Base-by-base conservation (phyloP, 164 flowering plant species). In the Stephania japonica region DNA sequence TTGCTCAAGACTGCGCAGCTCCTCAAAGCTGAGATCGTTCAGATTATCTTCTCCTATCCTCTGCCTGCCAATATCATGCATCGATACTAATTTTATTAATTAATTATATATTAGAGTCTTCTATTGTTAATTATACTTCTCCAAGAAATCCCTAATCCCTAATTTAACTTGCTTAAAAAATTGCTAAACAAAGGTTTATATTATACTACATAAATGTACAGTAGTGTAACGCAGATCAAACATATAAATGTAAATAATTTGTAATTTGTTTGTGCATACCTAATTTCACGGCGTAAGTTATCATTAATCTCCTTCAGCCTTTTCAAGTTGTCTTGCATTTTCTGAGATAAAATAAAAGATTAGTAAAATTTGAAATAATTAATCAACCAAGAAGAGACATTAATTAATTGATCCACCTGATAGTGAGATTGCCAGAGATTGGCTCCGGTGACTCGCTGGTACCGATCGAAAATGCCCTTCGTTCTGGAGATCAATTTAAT, bases 391-490 rank as follows among this genome's bases (percentile, higher is more conserved):
- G n/a, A n/a, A n/a, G n/a, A n/a, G n/a, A n/a, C n/a, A n/a, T n/a
- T n/a, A n/a, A n/a, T n/a, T n/a, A 13, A 50, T 50, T 50, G 32
- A 62, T 18, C 67, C 64, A 86, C 95, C 91, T 88, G 85, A 68
- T 89, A 90, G 50, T 90, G 89, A 9, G 87, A 38, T 72, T 76
- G 78, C 97, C 97, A 92, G 1, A 92, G 80, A 79, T 85, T 86
- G 65, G 72, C 64, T 1, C 80, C 86, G 4, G 74, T 0, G 21
- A 67, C 68, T 75, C 80, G 84, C 78, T 90, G 97, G 49, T 89
- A 90, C 67, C 76, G 81, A 78, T 92, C 94, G 38, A 68, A 79
- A 0, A 90, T 77, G 75, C 80, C 74, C 83, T 90, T 90, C 8
- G 86, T 83, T 75, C 97, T 92, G 67, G 19, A 38, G 1, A 23